phyloP scores from a whole-genome alignment of 1,284 basidiomycete genomes.

The Ceratobasidium sp. region DNA sequence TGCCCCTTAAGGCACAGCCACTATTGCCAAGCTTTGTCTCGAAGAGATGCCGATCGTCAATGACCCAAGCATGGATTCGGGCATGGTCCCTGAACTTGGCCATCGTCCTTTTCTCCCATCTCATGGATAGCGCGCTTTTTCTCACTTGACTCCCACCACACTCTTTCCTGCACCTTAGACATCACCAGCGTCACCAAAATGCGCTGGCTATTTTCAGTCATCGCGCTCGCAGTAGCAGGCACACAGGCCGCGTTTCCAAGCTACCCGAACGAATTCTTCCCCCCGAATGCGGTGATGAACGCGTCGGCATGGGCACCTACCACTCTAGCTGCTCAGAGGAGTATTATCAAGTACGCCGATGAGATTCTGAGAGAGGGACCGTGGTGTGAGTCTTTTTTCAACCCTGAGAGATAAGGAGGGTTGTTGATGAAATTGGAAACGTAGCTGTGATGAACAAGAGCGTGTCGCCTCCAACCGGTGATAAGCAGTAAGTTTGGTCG shows the following conservation, averaged over 20 bases:
- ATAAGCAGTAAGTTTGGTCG: conserved; percentile 46
- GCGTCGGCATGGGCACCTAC: conserved; percentile 54
- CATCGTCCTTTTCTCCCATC: neutral
- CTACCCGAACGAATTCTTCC: conserved; percentile 66
- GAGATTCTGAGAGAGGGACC: conserved; percentile 60
- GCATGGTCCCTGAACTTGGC: conserved; percentile 1
- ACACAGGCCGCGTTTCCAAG: conserved; percentile 47
- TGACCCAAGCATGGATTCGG: conserved; percentile 18
- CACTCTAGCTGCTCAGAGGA: conserved; percentile 54
- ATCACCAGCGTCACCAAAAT: neutral
- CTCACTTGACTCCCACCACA: neutral
- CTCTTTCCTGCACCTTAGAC: neutral
- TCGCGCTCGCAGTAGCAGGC: neutral
- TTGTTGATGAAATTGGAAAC: neutral
- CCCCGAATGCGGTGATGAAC: conserved; percentile 61
- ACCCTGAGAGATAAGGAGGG: neutral
- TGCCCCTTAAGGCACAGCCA: neutral
- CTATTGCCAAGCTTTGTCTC: conserved; percentile 2
- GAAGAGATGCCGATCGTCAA: neutral
- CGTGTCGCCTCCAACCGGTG: conserved; percentile 49
- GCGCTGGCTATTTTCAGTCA: conserved; percentile 11
- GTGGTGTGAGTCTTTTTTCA: conserved; percentile 60
- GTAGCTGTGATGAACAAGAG: conserved; percentile 50
- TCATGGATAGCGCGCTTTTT: neutral
- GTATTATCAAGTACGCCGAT: conserved; percentile 61